Percentiles rank a stretch among this genome's conserved stretches.
phyloP scores from a whole-genome alignment of 495 filamentous ascomycete genomes.

The Parathielavia hyrcaniae region DNA sequence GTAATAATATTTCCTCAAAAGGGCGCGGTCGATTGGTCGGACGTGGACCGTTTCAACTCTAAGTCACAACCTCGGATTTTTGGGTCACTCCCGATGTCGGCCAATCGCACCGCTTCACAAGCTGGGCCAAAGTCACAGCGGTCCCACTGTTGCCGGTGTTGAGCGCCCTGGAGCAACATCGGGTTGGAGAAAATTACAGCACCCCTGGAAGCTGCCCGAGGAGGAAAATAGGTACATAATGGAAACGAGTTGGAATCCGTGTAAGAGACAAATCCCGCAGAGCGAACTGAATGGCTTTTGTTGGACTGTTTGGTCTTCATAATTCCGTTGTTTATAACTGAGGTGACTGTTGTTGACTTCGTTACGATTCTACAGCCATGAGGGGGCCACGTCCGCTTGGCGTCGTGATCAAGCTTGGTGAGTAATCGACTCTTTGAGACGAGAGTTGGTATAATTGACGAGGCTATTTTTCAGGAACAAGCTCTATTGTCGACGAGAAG shows the following conservation, averaged over 20 bases:
- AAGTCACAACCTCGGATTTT: slow-evolving; percentile 6
- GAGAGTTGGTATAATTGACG: slow-evolving; percentile 7
- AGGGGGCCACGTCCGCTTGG: slow-evolving; percentile 54
- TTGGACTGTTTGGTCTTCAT: not conserved
- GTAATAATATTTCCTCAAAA: no score
- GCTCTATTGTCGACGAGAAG: slow-evolving; percentile 94
- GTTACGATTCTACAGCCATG: slow-evolving; percentile 35
- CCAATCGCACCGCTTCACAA: slow-evolving; percentile 14
- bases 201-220: slow-evolving; percentile 12
- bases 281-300: not conserved
- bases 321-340: slow-evolving; percentile 1
- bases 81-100: slow-evolving; percentile 22
- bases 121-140: slow-evolving; percentile 1
- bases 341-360: slow-evolving; percentile 1
- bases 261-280: slow-evolving; percentile 24
- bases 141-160: slow-evolving; percentile 15
- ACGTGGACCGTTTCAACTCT: not conserved
- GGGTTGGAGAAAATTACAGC: slow-evolving; percentile 9
- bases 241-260: slow-evolving; percentile 20
- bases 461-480: slow-evolving; percentile 60
- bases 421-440: slow-evolving; percentile 24
- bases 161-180: slow-evolving; percentile 19
- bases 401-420: slow-evolving; percentile 93
- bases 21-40: not conserved
- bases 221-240: slow-evolving; percentile 18